Evolutionary conservation across 2,329 filamentous ascomycete species (phyloP), one percentile per base, ranked within the genome.

Genomic region (Elsinoe ampelina): DNA sequence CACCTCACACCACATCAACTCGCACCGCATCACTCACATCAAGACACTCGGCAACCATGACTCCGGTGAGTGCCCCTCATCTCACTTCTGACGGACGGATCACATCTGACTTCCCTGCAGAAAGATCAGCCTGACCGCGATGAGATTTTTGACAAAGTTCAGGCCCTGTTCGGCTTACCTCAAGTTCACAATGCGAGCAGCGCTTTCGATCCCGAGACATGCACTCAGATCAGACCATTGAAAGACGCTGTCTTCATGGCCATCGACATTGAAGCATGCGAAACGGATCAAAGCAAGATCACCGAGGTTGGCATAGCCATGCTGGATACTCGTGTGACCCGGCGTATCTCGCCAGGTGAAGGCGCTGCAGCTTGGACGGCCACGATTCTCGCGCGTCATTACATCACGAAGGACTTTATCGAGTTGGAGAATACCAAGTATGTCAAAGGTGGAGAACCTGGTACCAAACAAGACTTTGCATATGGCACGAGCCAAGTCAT

Each of bases 261-360:
- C 55, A 61, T 67, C 51, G 65, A 67, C 47, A 55, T 63, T 39
- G 65, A 67, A 58, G 65, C 65, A 2, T 66, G 50, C 54, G 64
- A 66, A 42, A 52, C 50, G 15, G 55, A 30, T 26, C 62, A 63
- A 17, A 50, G 56, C 12, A 63, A 63, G 38, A 61, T 67, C 43
- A 67, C 65, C 10, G 65, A 67, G 54, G 57, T 67, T 11, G 65
- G 65, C 13, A 48, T 67, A 8, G 61, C 64, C 2, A 45, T 1
- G 84, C 85, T 2, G 75, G 90, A 97, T 67, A 90, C 86, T 1
- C 68, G 72, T 17, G 77, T 81, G 51, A 70, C 89, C 19, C 64
- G 71, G 1, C 71, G 69, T 6, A 59, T 83, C 0, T 65, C 80
- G 0, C 86, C 87, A 2, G 87, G 87, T 0, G 63, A 72, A 2